Percentiles rank a stretch among this genome's conserved stretches.
These are phyloP conservation scores for Ramaria rubella DNA, from an alignment of 768 basidiomycete genomes.

Conservation along the genomic window DNA sequence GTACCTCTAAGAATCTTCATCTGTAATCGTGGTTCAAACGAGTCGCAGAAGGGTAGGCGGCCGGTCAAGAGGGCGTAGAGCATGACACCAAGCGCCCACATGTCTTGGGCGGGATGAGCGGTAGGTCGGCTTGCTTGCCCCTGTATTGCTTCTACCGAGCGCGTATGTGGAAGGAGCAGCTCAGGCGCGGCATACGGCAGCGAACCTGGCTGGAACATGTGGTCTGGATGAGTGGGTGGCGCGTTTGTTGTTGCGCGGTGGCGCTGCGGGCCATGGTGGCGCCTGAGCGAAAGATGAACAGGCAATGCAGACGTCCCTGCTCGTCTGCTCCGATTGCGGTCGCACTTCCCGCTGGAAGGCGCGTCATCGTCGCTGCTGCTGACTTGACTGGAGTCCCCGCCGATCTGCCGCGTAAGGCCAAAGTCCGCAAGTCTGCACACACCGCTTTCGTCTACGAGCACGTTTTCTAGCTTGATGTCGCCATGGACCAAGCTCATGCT, in stretches of 20 bases:
- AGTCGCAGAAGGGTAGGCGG: slow-evolving; percentile 78
- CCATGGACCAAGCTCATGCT: slow-evolving; percentile 76
- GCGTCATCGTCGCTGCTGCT: slow-evolving; percentile 22
- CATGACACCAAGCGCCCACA: slow-evolving; percentile 93
- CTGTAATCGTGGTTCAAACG: slow-evolving; percentile 85
- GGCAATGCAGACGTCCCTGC: slow-evolving; percentile 11
- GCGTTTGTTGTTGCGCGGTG: slow-evolving; percentile 36
- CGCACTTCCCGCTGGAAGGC: background rate
- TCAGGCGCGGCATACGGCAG: slow-evolving; percentile 90
- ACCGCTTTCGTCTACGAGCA: slow-evolving; percentile 84
- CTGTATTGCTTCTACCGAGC: slow-evolving; percentile 29
- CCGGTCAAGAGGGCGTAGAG: slow-evolving; percentile 83
- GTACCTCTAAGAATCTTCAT: slow-evolving; percentile 86
- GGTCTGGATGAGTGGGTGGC: slow-evolving; percentile 27
- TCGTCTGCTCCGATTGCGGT: slow-evolving; percentile 1
- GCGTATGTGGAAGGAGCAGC: slow-evolving; percentile 57
- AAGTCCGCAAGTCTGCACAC: slow-evolving; percentile 85
- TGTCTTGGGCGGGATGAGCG: slow-evolving; percentile 73
- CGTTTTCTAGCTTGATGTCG: slow-evolving; percentile 96
- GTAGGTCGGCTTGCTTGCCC: slow-evolving; percentile 15
- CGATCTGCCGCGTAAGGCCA: slow-evolving; percentile 68
- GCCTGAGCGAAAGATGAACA: slow-evolving; percentile 31
- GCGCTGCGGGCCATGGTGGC: slow-evolving; percentile 38
- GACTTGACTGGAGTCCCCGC: slow-evolving; percentile 16
- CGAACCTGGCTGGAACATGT: slow-evolving; percentile 68